A percentile compares a stretch with the other conserved stretches of the same genome.
phyloP scores from a whole-genome alignment of 169 alveolate genomes.

The Cyclospora cayetanensis region DNA sequence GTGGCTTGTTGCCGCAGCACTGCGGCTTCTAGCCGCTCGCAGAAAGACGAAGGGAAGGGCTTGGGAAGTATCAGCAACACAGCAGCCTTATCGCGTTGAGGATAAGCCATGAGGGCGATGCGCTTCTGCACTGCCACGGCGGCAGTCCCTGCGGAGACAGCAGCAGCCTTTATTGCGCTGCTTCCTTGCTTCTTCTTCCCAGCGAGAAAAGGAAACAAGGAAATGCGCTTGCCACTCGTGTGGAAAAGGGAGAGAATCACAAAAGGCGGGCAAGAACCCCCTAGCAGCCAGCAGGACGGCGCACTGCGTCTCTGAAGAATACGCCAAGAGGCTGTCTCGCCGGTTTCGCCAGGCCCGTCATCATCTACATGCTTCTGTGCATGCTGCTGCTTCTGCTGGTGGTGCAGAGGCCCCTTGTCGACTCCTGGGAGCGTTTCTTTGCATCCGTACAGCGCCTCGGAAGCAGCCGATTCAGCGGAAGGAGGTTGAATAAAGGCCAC shows the following conservation, averaged over 20 bases:
- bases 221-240: neutral
- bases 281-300: neutral
- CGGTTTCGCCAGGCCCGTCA: neutral
- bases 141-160: too few species aligned
- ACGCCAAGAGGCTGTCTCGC: too few species aligned
- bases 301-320: too few species aligned
- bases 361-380: neutral
- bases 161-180: too few species aligned
- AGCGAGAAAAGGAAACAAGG: neutral
- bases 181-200: neutral
- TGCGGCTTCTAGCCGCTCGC: too few species aligned
- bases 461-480: neutral
- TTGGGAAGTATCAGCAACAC: too few species aligned
- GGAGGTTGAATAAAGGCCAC: neutral
- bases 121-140: too few species aligned
- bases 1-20: too few species aligned
- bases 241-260: neutral
- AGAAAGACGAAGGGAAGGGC: too few species aligned
- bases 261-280: neutral
- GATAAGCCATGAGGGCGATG: too few species aligned
- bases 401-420: neutral
- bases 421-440: neutral
- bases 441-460: neutral
- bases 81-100: too few species aligned
- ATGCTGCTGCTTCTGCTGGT: neutral